Percentiles rank a stretch among this genome's conserved stretches.
These are phyloP conservation scores for carrot (Daucus carota) DNA, from an alignment of 129 eudicot genomes.

Conservation along the genomic window DNA sequence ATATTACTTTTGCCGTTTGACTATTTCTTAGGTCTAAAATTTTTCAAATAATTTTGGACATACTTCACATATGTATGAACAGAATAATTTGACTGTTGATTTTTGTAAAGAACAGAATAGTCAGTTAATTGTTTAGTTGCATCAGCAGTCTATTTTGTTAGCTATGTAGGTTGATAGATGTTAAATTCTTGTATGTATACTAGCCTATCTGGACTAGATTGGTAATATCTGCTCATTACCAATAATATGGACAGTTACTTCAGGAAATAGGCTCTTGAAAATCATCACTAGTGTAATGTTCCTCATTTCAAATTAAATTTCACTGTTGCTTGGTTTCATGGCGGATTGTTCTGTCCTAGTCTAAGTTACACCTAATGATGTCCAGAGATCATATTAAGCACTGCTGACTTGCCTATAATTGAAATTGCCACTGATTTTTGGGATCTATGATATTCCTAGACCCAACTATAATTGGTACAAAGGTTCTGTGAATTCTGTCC, in stretches of 20 bases:
- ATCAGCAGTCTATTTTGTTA: not conserved
- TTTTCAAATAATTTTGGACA: not conserved
- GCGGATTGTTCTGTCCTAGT: not conserved
- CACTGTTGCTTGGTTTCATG: not conserved
- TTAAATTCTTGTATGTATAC: not conserved
- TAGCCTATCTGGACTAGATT: not conserved
- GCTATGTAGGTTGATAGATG: not conserved
- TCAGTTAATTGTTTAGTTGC: not conserved
- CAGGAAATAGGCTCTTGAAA: not conserved
- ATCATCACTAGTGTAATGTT: not conserved
- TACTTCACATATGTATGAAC: not conserved
- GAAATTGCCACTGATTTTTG: not conserved
- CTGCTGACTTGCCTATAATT: not conserved
- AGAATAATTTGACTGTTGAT: too few species aligned
- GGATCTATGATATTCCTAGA: not conserved
- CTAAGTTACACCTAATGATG: not conserved
- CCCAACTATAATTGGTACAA: not conserved
- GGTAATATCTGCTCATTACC: not conserved
- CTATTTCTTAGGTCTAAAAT: not conserved
- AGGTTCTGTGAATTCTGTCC: too few species aligned
- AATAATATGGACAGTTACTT: not conserved
- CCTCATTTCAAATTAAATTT: not conserved
- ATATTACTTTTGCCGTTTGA: not conserved
- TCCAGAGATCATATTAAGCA: not conserved
- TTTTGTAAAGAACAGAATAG: not conserved